These are phyloP conservation scores for Fusarium solani-melongenae DNA, from an alignment of 2,329 filamentous ascomycete species.

Conservation along the genomic window DNA sequence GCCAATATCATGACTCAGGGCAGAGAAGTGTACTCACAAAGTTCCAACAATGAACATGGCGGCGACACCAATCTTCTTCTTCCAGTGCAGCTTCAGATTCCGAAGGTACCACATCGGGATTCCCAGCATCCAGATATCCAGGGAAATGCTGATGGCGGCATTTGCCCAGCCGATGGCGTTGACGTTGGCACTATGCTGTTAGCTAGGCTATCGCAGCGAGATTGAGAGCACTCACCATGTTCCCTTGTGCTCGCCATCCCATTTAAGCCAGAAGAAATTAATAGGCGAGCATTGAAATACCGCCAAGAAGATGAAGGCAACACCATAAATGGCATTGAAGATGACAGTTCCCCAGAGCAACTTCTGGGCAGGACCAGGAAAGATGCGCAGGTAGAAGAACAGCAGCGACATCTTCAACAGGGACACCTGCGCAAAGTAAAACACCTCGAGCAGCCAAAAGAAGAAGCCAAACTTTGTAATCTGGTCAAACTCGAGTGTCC, in stretches of 20 bases:
- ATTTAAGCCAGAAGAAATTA: constrained; percentile 53
- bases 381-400: constrained; percentile 36
- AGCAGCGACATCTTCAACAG: constrained; percentile 32
- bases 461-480: constrained; percentile 28
- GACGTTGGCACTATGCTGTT: constrained; percentile 46
- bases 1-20: not conserved
- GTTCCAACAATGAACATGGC: constrained; percentile 58
- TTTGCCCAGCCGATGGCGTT: constrained; percentile 55
- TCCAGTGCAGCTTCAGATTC: constrained; percentile 49
- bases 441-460: constrained; percentile 25
- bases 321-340: constrained; percentile 37
- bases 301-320: constrained; percentile 47
- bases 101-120: constrained; percentile 53
- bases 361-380: constrained; percentile 17
- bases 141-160: constrained; percentile 53
- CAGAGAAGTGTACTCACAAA: constrained; percentile 43
- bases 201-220: not conserved
- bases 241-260: constrained; percentile 54
- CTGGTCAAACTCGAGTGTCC: constrained; percentile 23
- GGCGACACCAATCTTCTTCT: constrained; percentile 55
- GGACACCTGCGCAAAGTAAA: constrained; percentile 30
- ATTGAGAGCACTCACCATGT: constrained; percentile 44
- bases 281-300: constrained; percentile 55
- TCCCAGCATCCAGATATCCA: constrained; percentile 57
- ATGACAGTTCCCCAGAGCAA: constrained; percentile 27